Percentiles rank a stretch among this genome's conserved stretches.
Conservation (phyloP, 2,329 filamentous ascomycete genomes). For the Truncatella angustata region DNA sequence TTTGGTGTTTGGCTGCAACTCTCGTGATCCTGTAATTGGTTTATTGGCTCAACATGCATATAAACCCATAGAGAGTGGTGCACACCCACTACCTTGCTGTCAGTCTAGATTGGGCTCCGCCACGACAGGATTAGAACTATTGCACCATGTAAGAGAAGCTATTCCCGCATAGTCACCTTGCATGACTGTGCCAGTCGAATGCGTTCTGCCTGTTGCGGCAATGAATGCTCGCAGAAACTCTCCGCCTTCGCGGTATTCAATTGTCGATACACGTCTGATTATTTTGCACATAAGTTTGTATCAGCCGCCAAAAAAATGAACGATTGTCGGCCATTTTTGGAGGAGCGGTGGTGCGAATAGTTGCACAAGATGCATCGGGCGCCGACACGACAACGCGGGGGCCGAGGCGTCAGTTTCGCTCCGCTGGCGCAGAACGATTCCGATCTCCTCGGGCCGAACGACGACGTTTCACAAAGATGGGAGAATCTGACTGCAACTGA, state of each 20-base stretch:
- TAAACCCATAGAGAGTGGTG: background rate
- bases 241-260: background rate
- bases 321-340: background rate
- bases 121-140: constrained; percentile 11
- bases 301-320: background rate
- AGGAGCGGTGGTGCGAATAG: background rate
- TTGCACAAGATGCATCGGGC: constrained; percentile 7
- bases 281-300: background rate
- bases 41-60: background rate
- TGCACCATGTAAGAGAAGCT: background rate
- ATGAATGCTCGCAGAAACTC: background rate
- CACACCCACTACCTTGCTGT: background rate
- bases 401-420: constrained; percentile 8
- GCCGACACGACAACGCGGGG: background rate
- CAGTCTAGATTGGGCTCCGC: constrained; percentile 4
- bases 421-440: constrained; percentile 11
- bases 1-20: constrained; percentile 3
- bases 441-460: background rate
- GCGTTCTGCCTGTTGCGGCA: background rate
- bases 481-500: constrained; percentile 1
- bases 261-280: background rate
- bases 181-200: constrained; percentile 2
- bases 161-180: constrained; percentile 3
- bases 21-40: background rate
- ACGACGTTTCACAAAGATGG: constrained; percentile 2